Conservation (phyloP, 2,329 filamentous ascomycete genomes). For the Chaetomium globosum region DNA sequence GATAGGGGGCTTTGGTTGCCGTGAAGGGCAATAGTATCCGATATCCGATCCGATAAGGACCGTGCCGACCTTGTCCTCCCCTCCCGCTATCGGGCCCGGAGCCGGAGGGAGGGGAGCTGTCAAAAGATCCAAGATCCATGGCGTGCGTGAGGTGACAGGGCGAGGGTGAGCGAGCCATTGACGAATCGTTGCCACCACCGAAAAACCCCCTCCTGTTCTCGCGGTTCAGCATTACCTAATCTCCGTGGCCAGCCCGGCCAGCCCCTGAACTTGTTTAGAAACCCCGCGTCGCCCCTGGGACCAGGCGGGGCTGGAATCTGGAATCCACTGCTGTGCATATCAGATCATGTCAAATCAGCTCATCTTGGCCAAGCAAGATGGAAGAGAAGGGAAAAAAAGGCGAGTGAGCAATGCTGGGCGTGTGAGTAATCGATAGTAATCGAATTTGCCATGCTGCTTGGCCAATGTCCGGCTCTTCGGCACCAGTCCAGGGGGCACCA, state of each 20-base stretch:
- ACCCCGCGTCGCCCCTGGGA: neutral
- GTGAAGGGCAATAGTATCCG: conserved; percentile 10
- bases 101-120: neutral
- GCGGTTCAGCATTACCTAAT: neutral
- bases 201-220: conserved; percentile 3
- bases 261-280: conserved; percentile 8
- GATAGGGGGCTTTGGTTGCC: neutral
- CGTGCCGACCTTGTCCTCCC: conserved; percentile 13
- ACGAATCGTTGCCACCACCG: conserved; percentile 12
- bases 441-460: conserved; percentile 9
- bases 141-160: too few species aligned
- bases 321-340: conserved; percentile 18
- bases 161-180: conserved; percentile 11
- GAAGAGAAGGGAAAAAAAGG: too few species aligned
- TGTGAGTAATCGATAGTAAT: conserved; percentile 15
- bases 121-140: neutral
- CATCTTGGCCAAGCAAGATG: conserved; percentile 11
- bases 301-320: conserved; percentile 5
- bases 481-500: conserved; percentile 8
- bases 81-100: conserved; percentile 10
- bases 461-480: conserved; percentile 23
- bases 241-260: neutral
- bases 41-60: conserved; percentile 25
- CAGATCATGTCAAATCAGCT: conserved; percentile 25
- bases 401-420: conserved; percentile 7